Percentiles rank a stretch among this genome's conserved stretches.
These are phyloP conservation scores for Austroboletus eburneus DNA, from an alignment of 768 basidiomycete genomes.

Conservation along the genomic window DNA sequence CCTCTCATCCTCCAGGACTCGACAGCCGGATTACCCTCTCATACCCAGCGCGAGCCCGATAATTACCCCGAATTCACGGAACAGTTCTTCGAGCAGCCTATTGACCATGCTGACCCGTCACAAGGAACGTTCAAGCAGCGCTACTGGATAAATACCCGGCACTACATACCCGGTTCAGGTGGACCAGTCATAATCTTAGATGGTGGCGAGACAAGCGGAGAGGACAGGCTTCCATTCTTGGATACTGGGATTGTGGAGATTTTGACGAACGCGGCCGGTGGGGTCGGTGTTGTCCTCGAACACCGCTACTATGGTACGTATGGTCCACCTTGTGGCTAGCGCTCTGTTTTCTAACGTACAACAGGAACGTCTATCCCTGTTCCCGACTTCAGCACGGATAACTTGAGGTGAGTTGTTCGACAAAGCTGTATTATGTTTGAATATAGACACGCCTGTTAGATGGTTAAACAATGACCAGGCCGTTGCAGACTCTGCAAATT, in stretches of 20 bases:
- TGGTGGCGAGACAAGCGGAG: slow-evolving; percentile 89
- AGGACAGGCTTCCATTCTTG: slow-evolving; percentile 48
- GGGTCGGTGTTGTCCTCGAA: slow-evolving; percentile 87
- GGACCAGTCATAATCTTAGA: slow-evolving; percentile 90
- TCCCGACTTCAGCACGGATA: slow-evolving; percentile 73
- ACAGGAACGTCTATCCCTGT: slow-evolving; percentile 75
- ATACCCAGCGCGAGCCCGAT: slow-evolving; percentile 6
- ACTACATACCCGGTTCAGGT: slow-evolving; percentile 65
- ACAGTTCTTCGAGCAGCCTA: slow-evolving; percentile 76
- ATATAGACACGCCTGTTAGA: slow-evolving; percentile 31
- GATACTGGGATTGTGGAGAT: slow-evolving; percentile 87
- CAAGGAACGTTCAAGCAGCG: slow-evolving; percentile 75
- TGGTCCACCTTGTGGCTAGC: not conserved
- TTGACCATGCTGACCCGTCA: slow-evolving; percentile 71
- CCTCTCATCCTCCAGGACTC: slow-evolving; percentile 23
- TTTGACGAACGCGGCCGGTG: slow-evolving; percentile 77
- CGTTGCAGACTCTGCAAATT: slow-evolving; percentile 87
- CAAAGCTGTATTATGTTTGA: slow-evolving; percentile 3
- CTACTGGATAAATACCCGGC: slow-evolving; percentile 86
- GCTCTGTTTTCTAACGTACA: not conserved
- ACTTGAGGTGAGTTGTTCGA: slow-evolving; percentile 52
- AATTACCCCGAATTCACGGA: slow-evolving; percentile 45
- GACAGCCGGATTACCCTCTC: slow-evolving; percentile 9
- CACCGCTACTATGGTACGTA: slow-evolving; percentile 81
- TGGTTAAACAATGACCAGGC: slow-evolving; percentile 91